Conservation (phyloP, 1,284 basidiomycete species). For the Ganoderma meredithae region DNA sequence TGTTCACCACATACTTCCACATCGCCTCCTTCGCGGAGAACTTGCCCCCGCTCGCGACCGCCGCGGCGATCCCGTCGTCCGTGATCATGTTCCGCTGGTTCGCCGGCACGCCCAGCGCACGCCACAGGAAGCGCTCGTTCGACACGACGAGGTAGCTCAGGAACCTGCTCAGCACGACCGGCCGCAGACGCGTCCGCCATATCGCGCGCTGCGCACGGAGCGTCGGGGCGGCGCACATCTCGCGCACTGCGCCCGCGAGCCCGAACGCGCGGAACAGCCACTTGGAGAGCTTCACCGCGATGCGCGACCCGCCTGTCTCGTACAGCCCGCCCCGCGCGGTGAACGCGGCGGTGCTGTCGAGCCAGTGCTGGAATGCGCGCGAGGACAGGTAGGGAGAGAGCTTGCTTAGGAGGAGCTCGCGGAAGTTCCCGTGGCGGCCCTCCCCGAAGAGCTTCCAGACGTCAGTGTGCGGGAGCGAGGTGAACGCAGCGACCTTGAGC, state of each 20-base stretch:
- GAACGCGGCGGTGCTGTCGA: constrained; percentile 29
- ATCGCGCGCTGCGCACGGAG: constrained; percentile 31
- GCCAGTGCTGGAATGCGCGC: constrained; percentile 35
- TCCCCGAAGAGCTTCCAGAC: constrained; percentile 33
- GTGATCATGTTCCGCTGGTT: constrained; percentile 35
- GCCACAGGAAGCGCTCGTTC: constrained; percentile 35
- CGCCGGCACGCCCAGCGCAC: constrained; percentile 33
- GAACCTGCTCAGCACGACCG: constrained; percentile 29
- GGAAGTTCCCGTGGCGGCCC: constrained; percentile 31
- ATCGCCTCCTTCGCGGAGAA: constrained; percentile 32
- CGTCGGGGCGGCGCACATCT: constrained; percentile 27
- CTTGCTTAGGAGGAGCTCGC: constrained; percentile 28
- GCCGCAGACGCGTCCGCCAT: constrained; percentile 30
- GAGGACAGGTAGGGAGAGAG: constrained; percentile 35
- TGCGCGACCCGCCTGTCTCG: constrained; percentile 34
- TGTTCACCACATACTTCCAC: constrained; percentile 36
- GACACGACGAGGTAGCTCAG: constrained; percentile 33
- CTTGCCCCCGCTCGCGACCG: constrained; percentile 20
- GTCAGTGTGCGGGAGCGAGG: constrained; percentile 29
- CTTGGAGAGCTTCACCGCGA: constrained; percentile 34
- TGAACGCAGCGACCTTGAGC: constrained; percentile 35
- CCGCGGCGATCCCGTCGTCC: constrained; percentile 26
- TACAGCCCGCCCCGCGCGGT: constrained; percentile 31
- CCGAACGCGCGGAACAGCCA: constrained; percentile 32
- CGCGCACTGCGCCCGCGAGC: constrained; percentile 25